Evolutionary conservation across 2,329 filamentous ascomycete species (phyloP).

Genomic region (Colletotrichum phormii): DNA sequence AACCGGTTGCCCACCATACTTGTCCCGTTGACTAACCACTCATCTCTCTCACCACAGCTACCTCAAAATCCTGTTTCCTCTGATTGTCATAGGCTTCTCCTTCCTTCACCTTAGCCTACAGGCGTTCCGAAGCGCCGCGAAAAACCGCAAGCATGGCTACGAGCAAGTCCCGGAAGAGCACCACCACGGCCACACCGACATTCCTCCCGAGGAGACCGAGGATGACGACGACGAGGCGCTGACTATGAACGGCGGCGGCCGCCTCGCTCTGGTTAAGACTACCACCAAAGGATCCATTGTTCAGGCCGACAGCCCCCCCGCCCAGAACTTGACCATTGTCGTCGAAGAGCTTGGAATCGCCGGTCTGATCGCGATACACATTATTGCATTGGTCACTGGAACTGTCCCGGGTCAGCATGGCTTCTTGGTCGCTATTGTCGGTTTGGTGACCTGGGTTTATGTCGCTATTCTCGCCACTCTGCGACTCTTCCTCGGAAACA

Average conservation of each 20-base stretch:
- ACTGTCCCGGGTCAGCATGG: slow-evolving; percentile 67
- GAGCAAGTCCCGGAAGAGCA: slow-evolving; percentile 60
- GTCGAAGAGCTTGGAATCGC: slow-evolving; percentile 82
- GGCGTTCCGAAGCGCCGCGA: slow-evolving; percentile 63
- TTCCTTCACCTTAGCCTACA: slow-evolving; percentile 73
- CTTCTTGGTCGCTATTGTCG: slow-evolving; percentile 71
- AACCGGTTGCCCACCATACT: not conserved
- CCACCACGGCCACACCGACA: slow-evolving; percentile 60
- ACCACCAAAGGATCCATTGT: slow-evolving; percentile 71
- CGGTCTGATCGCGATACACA: slow-evolving; percentile 77
- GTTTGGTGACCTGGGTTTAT: slow-evolving; percentile 84
- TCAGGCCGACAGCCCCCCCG: slow-evolving; percentile 80
- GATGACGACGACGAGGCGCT: slow-evolving; percentile 70
- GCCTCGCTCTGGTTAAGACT: slow-evolving; percentile 68
- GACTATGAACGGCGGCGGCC: slow-evolving; percentile 65
- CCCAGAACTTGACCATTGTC: slow-evolving; percentile 75
- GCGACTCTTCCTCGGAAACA: slow-evolving; percentile 75
- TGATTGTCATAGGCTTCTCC: slow-evolving; percentile 77
- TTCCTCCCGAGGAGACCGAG: slow-evolving; percentile 60
- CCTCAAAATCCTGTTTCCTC: slow-evolving; percentile 82
- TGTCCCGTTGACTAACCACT: not conserved
- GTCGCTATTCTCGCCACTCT: slow-evolving; percentile 78
- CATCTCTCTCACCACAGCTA: slow-evolving; percentile 65
- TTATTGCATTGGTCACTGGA: slow-evolving; percentile 70
- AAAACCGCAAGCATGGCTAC: slow-evolving; percentile 67